Conservation (phyloP, 257 asterid species). For the Cruciata laevipes region DNA sequence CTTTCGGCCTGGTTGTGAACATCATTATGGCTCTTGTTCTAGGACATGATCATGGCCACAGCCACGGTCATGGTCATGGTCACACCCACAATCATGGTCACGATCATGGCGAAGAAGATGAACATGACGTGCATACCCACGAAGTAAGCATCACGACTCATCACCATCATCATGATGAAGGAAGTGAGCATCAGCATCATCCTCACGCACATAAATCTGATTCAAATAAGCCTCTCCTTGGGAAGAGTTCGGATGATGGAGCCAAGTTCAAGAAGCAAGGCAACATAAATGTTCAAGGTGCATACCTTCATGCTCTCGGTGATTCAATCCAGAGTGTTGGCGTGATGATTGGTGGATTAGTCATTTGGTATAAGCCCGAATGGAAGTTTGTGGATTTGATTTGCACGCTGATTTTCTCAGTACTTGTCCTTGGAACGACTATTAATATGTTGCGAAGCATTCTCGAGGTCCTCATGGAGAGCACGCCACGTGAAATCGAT, state of each 20-base stretch:
- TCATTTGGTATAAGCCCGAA: slow-evolving; percentile 82
- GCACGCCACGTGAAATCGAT: slow-evolving; percentile 85
- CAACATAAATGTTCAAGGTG: slow-evolving; percentile 88
- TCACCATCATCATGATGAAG: slow-evolving; percentile 29
- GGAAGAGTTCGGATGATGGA: slow-evolving; percentile 18
- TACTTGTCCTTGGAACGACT: slow-evolving; percentile 59
- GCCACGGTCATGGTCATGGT: slow-evolving; percentile 36
- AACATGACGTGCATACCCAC: slow-evolving; percentile 27
- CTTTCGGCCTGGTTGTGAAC: slow-evolving; percentile 75
- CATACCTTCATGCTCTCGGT: slow-evolving; percentile 87
- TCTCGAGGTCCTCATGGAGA: slow-evolving; percentile 91
- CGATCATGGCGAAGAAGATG: slow-evolving; percentile 17
- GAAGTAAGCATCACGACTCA: slow-evolving; percentile 22
- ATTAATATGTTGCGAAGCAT: slow-evolving; percentile 67
- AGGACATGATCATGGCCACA: slow-evolving; percentile 73
- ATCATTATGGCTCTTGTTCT: slow-evolving; percentile 67
- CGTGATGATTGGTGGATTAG: slow-evolving; percentile 90
- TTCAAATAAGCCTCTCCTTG: slow-evolving; percentile 40
- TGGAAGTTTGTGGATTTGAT: slow-evolving; percentile 83
- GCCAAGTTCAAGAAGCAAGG: slow-evolving; percentile 34
- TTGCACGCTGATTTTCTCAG: slow-evolving; percentile 74
- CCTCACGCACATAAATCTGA: slow-evolving; percentile 29
- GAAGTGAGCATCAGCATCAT: slow-evolving; percentile 32
- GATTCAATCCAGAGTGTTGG: slow-evolving; percentile 90
- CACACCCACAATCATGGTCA: slow-evolving; percentile 14